Conservation (phyloP, 2,329 filamentous ascomycete species). For the Colletotrichum melonis region DNA sequence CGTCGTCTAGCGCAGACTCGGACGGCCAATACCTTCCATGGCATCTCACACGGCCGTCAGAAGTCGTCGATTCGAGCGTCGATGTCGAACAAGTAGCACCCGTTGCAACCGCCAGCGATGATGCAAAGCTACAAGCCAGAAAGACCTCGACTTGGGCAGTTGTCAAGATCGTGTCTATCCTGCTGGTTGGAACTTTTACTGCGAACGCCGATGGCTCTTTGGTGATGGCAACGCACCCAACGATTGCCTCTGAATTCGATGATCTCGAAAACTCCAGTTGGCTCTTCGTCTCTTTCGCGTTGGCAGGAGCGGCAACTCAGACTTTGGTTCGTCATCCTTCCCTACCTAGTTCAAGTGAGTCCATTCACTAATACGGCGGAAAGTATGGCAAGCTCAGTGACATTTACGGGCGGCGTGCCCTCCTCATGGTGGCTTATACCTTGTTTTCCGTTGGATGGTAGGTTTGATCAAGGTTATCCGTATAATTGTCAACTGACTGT, state of each 20-base stretch:
- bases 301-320: constrained; percentile 46
- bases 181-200: constrained; percentile 65
- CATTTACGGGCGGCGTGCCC: constrained; percentile 62
- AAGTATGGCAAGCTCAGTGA: constrained; percentile 67
- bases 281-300: constrained; percentile 46
- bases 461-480: constrained; percentile 34
- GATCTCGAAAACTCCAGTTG: constrained; percentile 67
- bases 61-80: constrained; percentile 3
- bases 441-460: constrained; percentile 65
- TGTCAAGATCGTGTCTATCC: constrained; percentile 39
- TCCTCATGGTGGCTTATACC: constrained; percentile 61
- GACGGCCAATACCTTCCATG: constrained; percentile 30
- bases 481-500: constrained; percentile 31
- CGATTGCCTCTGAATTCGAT: constrained; percentile 71
- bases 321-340: constrained; percentile 51
- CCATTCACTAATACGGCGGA: background rate
- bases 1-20: constrained; percentile 27
- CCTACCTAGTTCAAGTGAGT: too few relatives aligned
- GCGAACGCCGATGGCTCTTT: constrained; percentile 73
- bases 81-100: constrained; percentile 29
- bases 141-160: constrained; percentile 20
- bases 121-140: background rate
- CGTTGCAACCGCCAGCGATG: background rate
- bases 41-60: constrained; percentile 29
- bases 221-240: constrained; percentile 73